Base-by-base conservation (phyloP, 768 basidiomycete genomes). In the Steccherinum ochraceum region DNA sequence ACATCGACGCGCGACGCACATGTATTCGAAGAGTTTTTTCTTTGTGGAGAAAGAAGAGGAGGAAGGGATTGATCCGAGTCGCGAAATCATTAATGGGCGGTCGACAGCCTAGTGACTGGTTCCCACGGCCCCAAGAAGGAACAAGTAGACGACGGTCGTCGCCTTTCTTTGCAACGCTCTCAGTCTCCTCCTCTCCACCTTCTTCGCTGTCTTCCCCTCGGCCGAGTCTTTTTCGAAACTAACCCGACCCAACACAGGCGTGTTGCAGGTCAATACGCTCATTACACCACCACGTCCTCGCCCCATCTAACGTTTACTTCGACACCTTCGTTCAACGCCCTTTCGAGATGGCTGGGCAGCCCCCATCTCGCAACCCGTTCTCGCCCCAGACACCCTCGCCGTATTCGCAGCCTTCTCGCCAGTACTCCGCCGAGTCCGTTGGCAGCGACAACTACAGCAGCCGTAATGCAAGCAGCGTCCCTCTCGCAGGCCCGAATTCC, bases 341-440 rank as follows among this genome's bases (percentile, higher is more conserved):
- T 50, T 39, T 52, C 46, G 40, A 57, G 56, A 69, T 70, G 69
- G 67, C 67, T 46, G 62, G 58, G 20, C 65, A 53, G 52, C 60
- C 61, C 18, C 57, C 63, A 57, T 63, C 64, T 55, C 61, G 58
- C 46, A 67, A 68, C 54, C 66, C 67, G n/a, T 65, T 63, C 56
- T 51, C 59, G 46, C 60, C 60, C 49, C 56, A 50, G 19, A 56
- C 51, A 23, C 55, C 58, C 7, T 56, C 55, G 27, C 63, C 61
- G 44, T 66, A 64, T 52, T 53, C 58, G 25, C 64, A 60, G 46
- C 61, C 56, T 1, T 25, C 56, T 30, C 56, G 62, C 49, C 60
- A 64, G 45, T 66, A 67, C 54, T 60, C 62, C 21, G 47, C 52
- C 40, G 61, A 61, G 46, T 63, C 63, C 18, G 58, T 62, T 44